Evolutionary conservation across 1,284 basidiomycete genomes (phyloP), one percentile per base, ranked within the genome.

Genomic region (Rhizopogon hawkerae): DNA sequence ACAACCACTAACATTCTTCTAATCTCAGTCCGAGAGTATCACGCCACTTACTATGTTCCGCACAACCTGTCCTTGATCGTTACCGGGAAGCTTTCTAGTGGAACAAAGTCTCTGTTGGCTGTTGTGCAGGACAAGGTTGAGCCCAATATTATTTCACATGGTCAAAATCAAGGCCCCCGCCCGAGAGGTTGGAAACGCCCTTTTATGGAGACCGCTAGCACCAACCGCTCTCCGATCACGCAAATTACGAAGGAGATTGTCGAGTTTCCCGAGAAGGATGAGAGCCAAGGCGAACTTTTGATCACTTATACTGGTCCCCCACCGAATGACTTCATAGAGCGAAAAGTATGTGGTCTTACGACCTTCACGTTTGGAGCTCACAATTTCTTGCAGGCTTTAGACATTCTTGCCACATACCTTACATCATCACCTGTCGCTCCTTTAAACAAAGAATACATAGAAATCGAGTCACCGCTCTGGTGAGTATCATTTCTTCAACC

Each of bases 181-280:
- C 89, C 95, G 1, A 58, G 70, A 2, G 89, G 83, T 8, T 98
- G 94, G 94, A 91, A 89, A 58, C 81, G 95, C 10, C 96, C 96
- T 0, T 98, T 98, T 62, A 60, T 98, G 16, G 93, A 98, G 69
- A 95, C 94, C 0, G 58, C 80, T 0, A 92, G 88, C 53, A 81
- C 85, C 1, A 64, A 72, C 10, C 76, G 87, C 8, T 73, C 77
- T 3, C 75, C 77, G 5, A 76, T 91, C 23, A 50, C 73, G 7
- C 64, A 77, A 53, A 76, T 78, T 2, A 62, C 74, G 43, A 80
- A 77, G 54, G 78, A 84, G 50, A 74, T 77, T 0, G 81, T 98
- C 29, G 89, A 95, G 58, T 99, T 99, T 61, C 96, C 96, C n/a
- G 96, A 98, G 68, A 84, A 92, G 67, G 95, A 98, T 64, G 96